Conservation (phyloP, 2,329 filamentous ascomycete species). For the Fusarium sp. region DNA sequence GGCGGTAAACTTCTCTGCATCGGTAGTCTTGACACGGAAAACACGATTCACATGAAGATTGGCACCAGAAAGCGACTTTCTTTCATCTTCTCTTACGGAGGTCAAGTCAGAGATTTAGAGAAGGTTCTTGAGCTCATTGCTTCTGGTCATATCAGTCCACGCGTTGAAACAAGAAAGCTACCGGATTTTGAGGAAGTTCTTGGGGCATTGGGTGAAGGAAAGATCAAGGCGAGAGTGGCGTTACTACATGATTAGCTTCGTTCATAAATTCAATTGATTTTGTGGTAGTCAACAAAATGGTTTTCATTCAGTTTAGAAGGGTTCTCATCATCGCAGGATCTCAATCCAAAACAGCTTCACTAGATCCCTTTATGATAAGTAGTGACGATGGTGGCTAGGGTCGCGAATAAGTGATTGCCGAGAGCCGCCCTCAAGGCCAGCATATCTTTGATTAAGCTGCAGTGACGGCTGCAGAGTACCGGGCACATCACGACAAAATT, state of each 20-base stretch:
- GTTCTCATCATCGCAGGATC: too few species aligned
- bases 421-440: too few species aligned
- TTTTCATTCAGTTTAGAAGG: too few species aligned
- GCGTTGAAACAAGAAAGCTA: conserved; percentile 25
- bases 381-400: too few species aligned
- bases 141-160: conserved; percentile 10
- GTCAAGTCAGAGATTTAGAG: conserved; percentile 52
- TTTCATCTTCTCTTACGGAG: conserved; percentile 57
- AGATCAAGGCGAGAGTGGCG: conserved; percentile 10
- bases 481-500: too few species aligned
- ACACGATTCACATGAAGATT: conserved; percentile 56
- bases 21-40: conserved; percentile 52
- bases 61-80: conserved; percentile 55
- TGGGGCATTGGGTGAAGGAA: neutral
- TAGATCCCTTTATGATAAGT: too few species aligned
- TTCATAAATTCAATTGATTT: neutral
- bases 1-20: conserved; percentile 52
- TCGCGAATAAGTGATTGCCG: too few species aligned
- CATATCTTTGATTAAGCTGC: too few species aligned
- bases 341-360: too few species aligned
- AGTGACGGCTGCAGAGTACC: too few species aligned
- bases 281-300: rapidly evolving
- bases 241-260: neutral
- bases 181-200: conserved; percentile 25
- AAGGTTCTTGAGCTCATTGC: conserved; percentile 43